These are phyloP conservation scores for Novymonas esmeraldas DNA, from an alignment of 208 protist species.

Conservation along the genomic window DNA sequence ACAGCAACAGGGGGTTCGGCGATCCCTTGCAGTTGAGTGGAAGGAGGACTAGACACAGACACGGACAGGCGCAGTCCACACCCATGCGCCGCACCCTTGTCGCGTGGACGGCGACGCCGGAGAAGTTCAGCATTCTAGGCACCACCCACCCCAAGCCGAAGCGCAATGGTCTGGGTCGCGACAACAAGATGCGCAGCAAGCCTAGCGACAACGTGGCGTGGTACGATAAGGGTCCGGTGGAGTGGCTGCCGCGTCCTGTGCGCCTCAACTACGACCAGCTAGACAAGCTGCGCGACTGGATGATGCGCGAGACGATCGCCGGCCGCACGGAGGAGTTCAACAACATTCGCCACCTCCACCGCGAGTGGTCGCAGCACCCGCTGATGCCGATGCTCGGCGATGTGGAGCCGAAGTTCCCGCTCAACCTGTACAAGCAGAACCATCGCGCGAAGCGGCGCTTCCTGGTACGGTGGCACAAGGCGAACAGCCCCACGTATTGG, in stretches of 20 bases:
- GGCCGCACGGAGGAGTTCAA: conserved; percentile 71
- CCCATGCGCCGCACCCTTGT: conserved; percentile 47
- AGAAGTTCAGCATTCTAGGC: conserved; percentile 73
- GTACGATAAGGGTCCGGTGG: conserved; percentile 90
- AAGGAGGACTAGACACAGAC: background rate
- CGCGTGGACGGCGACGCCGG: conserved; percentile 67
- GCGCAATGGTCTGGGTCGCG: conserved; percentile 71
- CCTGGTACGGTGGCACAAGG: conserved; percentile 90
- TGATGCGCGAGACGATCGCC: conserved; percentile 89
- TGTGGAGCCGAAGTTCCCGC: conserved; percentile 88
- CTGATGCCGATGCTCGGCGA: conserved; percentile 91
- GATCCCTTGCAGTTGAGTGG: background rate
- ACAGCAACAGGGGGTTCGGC: background rate
- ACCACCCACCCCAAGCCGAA: conserved; percentile 70
- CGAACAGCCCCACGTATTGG: conserved; percentile 86
- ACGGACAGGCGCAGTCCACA: background rate
- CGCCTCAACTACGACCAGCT: conserved; percentile 81
- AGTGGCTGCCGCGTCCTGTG: conserved; percentile 90
- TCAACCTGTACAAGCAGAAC: conserved; percentile 91
- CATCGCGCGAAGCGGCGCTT: conserved; percentile 85
- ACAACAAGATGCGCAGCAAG: conserved; percentile 89
- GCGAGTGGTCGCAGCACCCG: conserved; percentile 88
- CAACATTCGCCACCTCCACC: conserved; percentile 77
- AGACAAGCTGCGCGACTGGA: conserved; percentile 85
- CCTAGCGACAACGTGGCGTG: conserved; percentile 90